Evolutionary conservation across 352 stramenopile genomes (phyloP), one percentile per base, ranked within the genome.

Genomic region (Globisporangium nodosum): DNA sequence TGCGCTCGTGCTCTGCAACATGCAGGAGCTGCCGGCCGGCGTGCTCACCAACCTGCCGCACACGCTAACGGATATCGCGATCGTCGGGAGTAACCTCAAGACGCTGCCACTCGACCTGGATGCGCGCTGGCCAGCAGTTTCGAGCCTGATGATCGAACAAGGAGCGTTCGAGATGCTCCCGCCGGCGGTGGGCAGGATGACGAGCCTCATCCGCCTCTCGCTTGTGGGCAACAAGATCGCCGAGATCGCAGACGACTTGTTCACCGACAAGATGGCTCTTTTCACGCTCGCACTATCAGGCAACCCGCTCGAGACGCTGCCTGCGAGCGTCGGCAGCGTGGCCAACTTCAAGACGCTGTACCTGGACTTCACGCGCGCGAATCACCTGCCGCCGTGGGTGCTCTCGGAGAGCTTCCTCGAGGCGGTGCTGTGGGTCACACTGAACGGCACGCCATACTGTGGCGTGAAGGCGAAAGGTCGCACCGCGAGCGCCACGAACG

Each of bases 21-120:
- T 63, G 57, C 53, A 21, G 3, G 51, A 52, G 40, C 40, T 63
- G 9, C 40, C 57, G 1, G 18, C 55, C 4, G 57, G 57, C 3
- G 5, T 63, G 1, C 15, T 63, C 12, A n/a, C 30, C 20, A 30
- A 57, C 39, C 49, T 57, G 18, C 57, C 57, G 30, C 49, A 33
- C 21, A 48, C 49, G 30, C 50, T 64, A 24, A 52, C 47, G 30
- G 40, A 64, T 15, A 58, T 64, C 35, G 48, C 21, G 12, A 64
- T 64, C 52, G 18, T 58, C 21, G 43, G 31, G 42, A 64, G 49
- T 50, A 63, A 63, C 30, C 37, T 57, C 39, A 63, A n/a, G 49
- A 15, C 39, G 27, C 16, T 57, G 13, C 57, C 57, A 2, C 21
- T n/a, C n/a, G 51, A 63, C 24, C 49, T 63, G 15, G 49, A 63